Evolutionary conservation across 495 filamentous ascomycete species (phyloP), one percentile per base, ranked within the genome.

Genomic region (Talaromyces ruber): DNA sequence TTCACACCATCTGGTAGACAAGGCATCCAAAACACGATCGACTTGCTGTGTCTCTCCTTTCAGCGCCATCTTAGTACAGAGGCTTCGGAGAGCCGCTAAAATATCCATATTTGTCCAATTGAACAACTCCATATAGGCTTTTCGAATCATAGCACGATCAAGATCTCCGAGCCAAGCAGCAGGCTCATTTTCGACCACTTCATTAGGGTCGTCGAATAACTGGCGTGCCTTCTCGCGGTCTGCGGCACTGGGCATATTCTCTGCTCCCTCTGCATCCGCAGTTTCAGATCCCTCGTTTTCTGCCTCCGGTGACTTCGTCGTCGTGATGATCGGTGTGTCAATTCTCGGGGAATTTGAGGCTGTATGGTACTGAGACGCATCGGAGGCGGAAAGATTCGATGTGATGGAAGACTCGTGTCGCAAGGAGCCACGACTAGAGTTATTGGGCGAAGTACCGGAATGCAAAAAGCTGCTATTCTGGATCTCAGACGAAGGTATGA

Each of bases 31-130:
- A 34, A 99, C 92, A 4, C 94, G 87, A 68, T 98, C 95, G 8
- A 99, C 88, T 71, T 99, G 94, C 74, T 99, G 94, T 22, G 92
- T 95, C 76, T 99, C 94, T 25, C 90, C 94, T 68, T 89, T 89
- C 50, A 99, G 76, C 21, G 94, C 81, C n/a, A 98, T 76, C 25
- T 89, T 86, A 50, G 81, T 78, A 70, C 95, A 99, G 37, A 99
- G 81, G 54, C 84, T 81, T 47, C 94, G 86, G 59, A 98, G 77
- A 11, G 91, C 85, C 18, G 82, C 75, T 45, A 98, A 81, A 55
- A 98, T 89, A 71, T 92, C 95, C 67, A 88, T 73, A 66, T 89
- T 88, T 25, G 84, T 80, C 79, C 90, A 97, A 68, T 97, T 88
- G 68, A 93, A 98, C 11, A 97, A 74, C 62, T 90, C 85, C 87